Percentiles rank a stretch among this genome's conserved stretches.
Conservation (phyloP, 768 basidiomycete genomes). For the Sarcodon sp. region DNA sequence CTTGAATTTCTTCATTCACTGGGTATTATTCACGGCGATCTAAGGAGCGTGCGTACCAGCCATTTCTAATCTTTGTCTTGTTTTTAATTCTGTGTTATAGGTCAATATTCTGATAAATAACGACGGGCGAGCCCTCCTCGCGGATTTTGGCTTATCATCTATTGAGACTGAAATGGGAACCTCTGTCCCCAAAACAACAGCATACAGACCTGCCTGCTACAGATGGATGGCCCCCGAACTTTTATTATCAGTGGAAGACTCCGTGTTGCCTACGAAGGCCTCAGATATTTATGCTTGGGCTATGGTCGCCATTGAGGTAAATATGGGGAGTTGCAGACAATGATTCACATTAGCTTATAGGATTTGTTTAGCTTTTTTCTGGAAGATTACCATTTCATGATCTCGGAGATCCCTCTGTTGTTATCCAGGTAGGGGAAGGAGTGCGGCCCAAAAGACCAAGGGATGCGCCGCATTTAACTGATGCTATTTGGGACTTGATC, state of each 20-base stretch:
- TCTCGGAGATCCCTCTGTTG: neutral
- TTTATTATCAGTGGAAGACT: neutral
- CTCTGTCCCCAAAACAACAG: neutral
- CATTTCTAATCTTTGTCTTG: neutral
- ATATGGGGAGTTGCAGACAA: neutral
- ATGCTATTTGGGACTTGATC: too few relatives aligned
- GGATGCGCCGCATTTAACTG: neutral
- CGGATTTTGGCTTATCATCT: neutral
- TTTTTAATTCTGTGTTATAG: neutral
- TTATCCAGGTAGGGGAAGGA: slow-evolving; percentile 1
- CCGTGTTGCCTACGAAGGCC: neutral
- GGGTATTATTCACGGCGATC: neutral
- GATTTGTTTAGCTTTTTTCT: slow-evolving; percentile 1
- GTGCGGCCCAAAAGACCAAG: neutral
- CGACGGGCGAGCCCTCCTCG: neutral
- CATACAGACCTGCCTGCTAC: neutral
- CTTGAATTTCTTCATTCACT: neutral
- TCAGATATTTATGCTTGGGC: neutral
- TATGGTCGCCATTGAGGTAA: neutral
- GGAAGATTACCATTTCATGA: neutral
- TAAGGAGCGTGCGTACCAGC: neutral
- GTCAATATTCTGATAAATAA: neutral
- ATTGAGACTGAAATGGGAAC: neutral
- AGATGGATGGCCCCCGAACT: neutral
- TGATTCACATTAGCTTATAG: too few relatives aligned